Evolutionary conservation across 2,329 filamentous ascomycete genomes (phyloP), one percentile per base, ranked within the genome.

Genomic region (Arthrobotrys entomopaga): DNA sequence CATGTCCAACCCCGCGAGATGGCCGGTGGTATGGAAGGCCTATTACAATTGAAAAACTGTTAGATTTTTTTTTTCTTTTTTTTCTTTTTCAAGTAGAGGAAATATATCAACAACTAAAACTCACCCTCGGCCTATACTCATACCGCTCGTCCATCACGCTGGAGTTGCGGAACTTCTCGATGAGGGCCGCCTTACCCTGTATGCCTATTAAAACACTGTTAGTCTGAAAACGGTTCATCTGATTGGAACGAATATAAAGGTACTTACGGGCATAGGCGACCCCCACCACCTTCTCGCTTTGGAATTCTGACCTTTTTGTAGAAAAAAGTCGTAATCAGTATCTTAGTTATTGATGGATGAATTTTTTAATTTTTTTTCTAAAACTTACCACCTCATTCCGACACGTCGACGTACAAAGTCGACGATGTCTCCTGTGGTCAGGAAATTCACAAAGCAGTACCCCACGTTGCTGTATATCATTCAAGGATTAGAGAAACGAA

Each of bases 111-210:
- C 3, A 2, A 50, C 16, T 29, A 16, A n/a, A n/a, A 72, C 80
- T 77, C 81, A 93, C 90, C 85, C 96, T 96, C 0, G 95, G 95
- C 0, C 92, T 89, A 79, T 92, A 96, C 60, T 90, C 88, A 0
- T 88, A 85, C 10, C 89, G 87, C 82, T 98, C 93, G 0, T 94
- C 85, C 92, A 98, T 97, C 29, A 99, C 93, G 0, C 92, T 94
- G 43, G 92, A 97, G 83, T 99, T 99, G 40, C 95, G 89, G 80
- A 99, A 99, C 80, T 98, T 97, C 81, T 96, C 91, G 5, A 97
- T 88, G 0, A 98, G 85, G 76, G 92, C 94, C 79, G 97, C 93
- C 76, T 90, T 90, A 52, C 95, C 95, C 83, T 99, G 95, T 72
- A 97, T 94, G 11, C 93, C 91, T 93, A 67, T 7, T 48, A 1